Base-by-base conservation (phyloP, 192 early-diverging fungal species). In the Jimgerdemannia flammicorona region DNA sequence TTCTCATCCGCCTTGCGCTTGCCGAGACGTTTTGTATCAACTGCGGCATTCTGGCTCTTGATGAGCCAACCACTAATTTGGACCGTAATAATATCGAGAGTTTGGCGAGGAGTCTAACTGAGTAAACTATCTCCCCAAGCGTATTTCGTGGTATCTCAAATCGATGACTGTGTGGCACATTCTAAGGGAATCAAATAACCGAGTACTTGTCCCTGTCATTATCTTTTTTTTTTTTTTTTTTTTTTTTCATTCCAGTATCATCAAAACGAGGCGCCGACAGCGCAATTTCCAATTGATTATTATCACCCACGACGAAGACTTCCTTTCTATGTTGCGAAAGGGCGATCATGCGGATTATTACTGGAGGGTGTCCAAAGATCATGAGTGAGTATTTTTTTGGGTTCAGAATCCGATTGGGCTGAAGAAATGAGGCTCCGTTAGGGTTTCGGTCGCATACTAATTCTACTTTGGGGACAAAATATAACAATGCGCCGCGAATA, bases 241-340 rank as follows among this genome's bases (percentile, higher is more conserved):
- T 42, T 77, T 59, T 14, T 59, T 59, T 10, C 4, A 4, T 11
- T 54, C 49, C 11, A 87, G 92, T 44, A 94, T 99, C 69, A 95
- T 99, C 75, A 89, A 93, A 74, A 77, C 81, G 17, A 90, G 95
- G 10, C 83, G 90, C 54, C 80, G 83, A 29, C 96, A 98, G 81
- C 78, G 84, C 73, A 98, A 98, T 82, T 99, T 99, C 77, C 98
- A 99, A 84, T 84, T 99, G 42, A 91, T 99, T 64, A 86, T 99
- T 43, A 98, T 99, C 76, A 98, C 98, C 14, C 98, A 99, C 76
- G 97, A 99, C 81, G 97, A 98, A 78, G 90, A 93, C 40, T 99
- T 99, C 84, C 88, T 98, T 79, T 91, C 92, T 66, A 80, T 89
- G 74, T 74, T 99, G 39, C 95, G 93, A 40, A 80, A 87, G 71